Base-by-base conservation (phyloP, 768 basidiomycete species). In the Lentinus tigrinus region DNA sequence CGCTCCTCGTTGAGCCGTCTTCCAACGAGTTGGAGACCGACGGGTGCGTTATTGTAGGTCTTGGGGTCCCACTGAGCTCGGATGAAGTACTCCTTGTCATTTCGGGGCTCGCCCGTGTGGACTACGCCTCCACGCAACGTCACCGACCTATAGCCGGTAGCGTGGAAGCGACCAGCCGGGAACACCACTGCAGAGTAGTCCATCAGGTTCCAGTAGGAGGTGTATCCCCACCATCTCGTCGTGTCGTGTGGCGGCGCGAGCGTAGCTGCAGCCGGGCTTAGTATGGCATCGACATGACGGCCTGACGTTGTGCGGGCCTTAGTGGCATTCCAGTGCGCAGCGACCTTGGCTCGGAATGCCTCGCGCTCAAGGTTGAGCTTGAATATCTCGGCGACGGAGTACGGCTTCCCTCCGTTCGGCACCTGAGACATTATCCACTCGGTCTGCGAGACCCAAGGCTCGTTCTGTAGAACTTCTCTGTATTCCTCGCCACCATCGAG, bases 151-250 rank as follows among this genome's bases (percentile, higher is more conserved):
- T 67, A 63, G 51, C 64, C 65, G 44, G 59, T 54, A 39, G 75
- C 69, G 38, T 52, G 65, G 63, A 71, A 67, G 58, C 72, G 71
- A 17, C 75, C 78, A 37, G 74, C 75, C 26, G 81, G 81, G 68
- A 83, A 80, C 3, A 75, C 78, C 19, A 74, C 76, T 19, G 74
- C 75, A 10, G 81, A 74, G 52, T 77, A 78, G 66, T 83, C 81
- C 60, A 77, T 62, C 52, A 83, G 62, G 63, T 83, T 83, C 80
- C 81, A 82, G 61, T 83, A 77, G 2, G 78, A 77, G 6, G 76
- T 77, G 63, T 81, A 82, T 7, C 74, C 72, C 78, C 79, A 79
- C 75, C 77, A 81, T n/a, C 74, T 69, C 13, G 75, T 77, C 4
- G 73, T 75, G 58, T 77, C 76, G 52, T 81, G 81, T 8, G 77